phyloP scores from a whole-genome alignment of 2,329 filamentous ascomycete genomes.

The Coniella lustricola region DNA sequence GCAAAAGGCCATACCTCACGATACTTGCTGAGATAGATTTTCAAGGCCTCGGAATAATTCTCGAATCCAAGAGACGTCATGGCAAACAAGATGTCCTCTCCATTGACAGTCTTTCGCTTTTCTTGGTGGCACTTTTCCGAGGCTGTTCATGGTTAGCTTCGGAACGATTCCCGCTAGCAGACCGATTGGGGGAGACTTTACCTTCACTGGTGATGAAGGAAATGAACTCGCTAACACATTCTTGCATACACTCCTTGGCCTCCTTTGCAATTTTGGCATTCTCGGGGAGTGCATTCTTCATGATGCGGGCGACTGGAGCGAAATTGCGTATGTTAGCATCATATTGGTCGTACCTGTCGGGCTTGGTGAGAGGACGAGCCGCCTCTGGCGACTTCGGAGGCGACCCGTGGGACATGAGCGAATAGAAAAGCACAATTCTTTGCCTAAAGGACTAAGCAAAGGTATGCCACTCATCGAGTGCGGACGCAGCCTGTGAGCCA shows the following conservation, averaged over 20 bases:
- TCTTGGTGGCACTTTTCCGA: constrained; percentile 99
- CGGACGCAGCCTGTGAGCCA: constrained; percentile 20
- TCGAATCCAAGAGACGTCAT: constrained; percentile 99
- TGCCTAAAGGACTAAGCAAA: constrained; percentile 34
- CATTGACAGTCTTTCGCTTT: constrained; percentile 98
- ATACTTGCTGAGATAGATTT: constrained; percentile 93
- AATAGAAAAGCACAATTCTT: constrained; percentile 28
- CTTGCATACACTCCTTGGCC: constrained; percentile 99
- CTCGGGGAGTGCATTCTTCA: constrained; percentile 95
- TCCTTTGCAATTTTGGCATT: constrained; percentile 99
- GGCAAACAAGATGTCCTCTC: constrained; percentile 95
- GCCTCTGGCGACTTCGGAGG: constrained; percentile 44
- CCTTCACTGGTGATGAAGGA: constrained; percentile 99
- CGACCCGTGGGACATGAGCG: constrained; percentile 54
- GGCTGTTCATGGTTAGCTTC: constrained; percentile 47
- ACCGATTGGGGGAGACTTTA: constrained; percentile 31
- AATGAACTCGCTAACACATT: constrained; percentile 99
- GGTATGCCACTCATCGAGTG: constrained; percentile 39
- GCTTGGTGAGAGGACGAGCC: constrained; percentile 36
- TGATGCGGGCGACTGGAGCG: constrained; percentile 95
- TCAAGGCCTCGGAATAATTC: constrained; percentile 95
- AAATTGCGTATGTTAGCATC: constrained; percentile 95
- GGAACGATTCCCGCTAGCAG: constrained; percentile 3
- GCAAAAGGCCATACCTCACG: constrained; percentile 71
- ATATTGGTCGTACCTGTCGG: constrained; percentile 42